Conservation (phyloP, 2,329 filamentous ascomycete species). For the Elsinoe batatas region DNA sequence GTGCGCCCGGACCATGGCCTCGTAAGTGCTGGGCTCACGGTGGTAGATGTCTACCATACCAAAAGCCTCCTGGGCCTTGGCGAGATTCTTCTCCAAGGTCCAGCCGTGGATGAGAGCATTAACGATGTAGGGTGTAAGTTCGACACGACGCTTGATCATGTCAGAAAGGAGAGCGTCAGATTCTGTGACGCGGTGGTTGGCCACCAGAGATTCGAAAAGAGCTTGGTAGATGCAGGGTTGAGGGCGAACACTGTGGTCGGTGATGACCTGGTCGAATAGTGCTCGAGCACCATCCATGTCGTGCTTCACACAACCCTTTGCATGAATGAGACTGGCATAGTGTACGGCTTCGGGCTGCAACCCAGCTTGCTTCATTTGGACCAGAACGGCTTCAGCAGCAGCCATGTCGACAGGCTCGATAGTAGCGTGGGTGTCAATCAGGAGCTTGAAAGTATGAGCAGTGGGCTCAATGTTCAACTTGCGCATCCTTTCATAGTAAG, state of each 20-base stretch:
- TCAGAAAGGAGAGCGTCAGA: slow-evolving; percentile 57
- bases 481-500: slow-evolving; percentile 93
- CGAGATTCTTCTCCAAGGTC: slow-evolving; percentile 73
- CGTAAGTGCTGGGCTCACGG: slow-evolving; percentile 94
- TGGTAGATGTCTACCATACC: slow-evolving; percentile 64
- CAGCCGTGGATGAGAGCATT: slow-evolving; percentile 97
- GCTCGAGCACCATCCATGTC: slow-evolving; percentile 75
- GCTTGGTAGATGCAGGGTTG: slow-evolving; percentile 91
- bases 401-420: slow-evolving; percentile 84
- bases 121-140: slow-evolving; percentile 93
- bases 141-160: slow-evolving; percentile 65
- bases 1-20: slow-evolving; percentile 94
- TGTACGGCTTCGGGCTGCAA: slow-evolving; percentile 82
- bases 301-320: slow-evolving; percentile 86
- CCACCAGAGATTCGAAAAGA: slow-evolving; percentile 93
- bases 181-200: slow-evolving; percentile 73
- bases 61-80: slow-evolving; percentile 70
- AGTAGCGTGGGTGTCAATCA: slow-evolving; percentile 90
- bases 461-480: slow-evolving; percentile 79
- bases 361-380: slow-evolving; percentile 63
- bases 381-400: slow-evolving; percentile 74
- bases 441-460: slow-evolving; percentile 92
- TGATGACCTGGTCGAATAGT: slow-evolving; percentile 72
- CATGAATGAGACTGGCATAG: slow-evolving; percentile 91
- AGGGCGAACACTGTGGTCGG: slow-evolving; percentile 54